These are phyloP conservation scores for Paspalum notatum DNA, from an alignment of 176 grass and related monocot genomes.

Conservation along the genomic window DNA sequence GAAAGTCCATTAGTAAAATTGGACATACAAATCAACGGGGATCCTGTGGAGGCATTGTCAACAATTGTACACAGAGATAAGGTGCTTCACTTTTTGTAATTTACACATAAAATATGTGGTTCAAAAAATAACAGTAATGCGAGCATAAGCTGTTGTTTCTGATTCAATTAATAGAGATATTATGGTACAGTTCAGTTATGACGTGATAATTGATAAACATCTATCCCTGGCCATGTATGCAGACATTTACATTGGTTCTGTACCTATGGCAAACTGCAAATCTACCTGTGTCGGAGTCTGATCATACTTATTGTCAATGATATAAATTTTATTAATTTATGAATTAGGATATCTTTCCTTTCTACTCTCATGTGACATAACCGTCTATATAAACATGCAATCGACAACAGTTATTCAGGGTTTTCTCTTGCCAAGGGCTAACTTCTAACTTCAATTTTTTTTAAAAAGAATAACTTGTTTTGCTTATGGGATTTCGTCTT, in stretches of 20 bases:
- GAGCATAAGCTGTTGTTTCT: neutral
- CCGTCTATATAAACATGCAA: neutral
- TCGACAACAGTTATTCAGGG: neutral
- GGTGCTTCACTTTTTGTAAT: slow-evolving; percentile 47
- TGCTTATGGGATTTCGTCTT: slow-evolving; percentile 17
- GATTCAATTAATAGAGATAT: neutral
- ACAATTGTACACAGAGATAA: slow-evolving; percentile 98
- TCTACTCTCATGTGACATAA: neutral
- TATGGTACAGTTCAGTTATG: neutral
- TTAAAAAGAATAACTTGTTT: slow-evolving; percentile 6
- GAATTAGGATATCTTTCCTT: slow-evolving; percentile 12
- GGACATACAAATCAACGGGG: slow-evolving; percentile 92
- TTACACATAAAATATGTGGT: slow-evolving; percentile 12
- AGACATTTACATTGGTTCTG: neutral
- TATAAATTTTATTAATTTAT: slow-evolving; percentile 22
- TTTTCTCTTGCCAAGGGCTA: slow-evolving; percentile 16
- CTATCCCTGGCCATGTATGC: neutral
- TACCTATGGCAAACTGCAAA: slow-evolving; percentile 22
- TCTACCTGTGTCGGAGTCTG: neutral
- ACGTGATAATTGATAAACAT: neutral
- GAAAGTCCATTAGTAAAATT: slow-evolving; percentile 91
- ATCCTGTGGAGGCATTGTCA: slow-evolving; percentile 88
- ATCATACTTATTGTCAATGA: slow-evolving; percentile 15
- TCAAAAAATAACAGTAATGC: slow-evolving; percentile 6
- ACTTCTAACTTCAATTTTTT: neutral